These are phyloP conservation scores for Cyathus striatus DNA, from an alignment of 768 basidiomycete species.

Conservation along the genomic window DNA sequence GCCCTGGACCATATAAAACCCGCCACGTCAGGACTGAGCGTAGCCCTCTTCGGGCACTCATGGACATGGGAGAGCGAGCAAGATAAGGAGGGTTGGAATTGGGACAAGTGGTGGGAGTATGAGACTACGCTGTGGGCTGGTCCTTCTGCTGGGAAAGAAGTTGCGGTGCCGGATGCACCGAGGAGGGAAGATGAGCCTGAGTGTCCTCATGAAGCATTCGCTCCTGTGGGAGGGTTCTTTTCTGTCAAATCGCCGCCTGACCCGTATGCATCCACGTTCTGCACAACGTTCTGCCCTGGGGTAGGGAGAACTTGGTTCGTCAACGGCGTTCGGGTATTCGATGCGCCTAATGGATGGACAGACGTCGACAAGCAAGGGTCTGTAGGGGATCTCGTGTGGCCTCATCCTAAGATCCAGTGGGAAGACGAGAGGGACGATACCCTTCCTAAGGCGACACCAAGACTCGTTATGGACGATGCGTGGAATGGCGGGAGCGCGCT, in stretches of 20 bases:
- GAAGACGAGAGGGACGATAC: conserved; percentile 31
- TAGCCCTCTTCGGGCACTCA: conserved; percentile 73
- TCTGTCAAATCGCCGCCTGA: conserved; percentile 45
- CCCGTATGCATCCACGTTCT: conserved; percentile 46
- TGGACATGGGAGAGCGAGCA: conserved; percentile 83
- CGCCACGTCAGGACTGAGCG: conserved; percentile 55
- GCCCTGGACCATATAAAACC: conserved; percentile 61
- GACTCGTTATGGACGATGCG: conserved; percentile 55
- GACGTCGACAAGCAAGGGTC: conserved; percentile 70
- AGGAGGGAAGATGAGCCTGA: conserved; percentile 30
- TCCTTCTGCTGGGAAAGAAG: not conserved
- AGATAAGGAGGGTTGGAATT: conserved; percentile 51
- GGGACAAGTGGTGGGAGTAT: conserved; percentile 71
- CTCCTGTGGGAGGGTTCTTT: conserved; percentile 55
- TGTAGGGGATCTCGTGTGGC: conserved; percentile 69
- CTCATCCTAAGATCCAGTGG: conserved; percentile 49
- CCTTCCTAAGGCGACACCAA: conserved; percentile 35
- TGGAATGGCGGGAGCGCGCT: conserved; percentile 70
- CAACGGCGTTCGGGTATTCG: conserved; percentile 20
- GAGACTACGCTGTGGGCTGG: conserved; percentile 74
- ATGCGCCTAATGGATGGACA: conserved; percentile 56
- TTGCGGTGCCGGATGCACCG: not conserved
- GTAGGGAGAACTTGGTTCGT: conserved; percentile 69
- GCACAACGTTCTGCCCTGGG: conserved; percentile 67
- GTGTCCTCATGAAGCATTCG: conserved; percentile 50